phyloP scores from a whole-genome alignment of 345 rosid genomes.

The Heritiera fomes region DNA sequence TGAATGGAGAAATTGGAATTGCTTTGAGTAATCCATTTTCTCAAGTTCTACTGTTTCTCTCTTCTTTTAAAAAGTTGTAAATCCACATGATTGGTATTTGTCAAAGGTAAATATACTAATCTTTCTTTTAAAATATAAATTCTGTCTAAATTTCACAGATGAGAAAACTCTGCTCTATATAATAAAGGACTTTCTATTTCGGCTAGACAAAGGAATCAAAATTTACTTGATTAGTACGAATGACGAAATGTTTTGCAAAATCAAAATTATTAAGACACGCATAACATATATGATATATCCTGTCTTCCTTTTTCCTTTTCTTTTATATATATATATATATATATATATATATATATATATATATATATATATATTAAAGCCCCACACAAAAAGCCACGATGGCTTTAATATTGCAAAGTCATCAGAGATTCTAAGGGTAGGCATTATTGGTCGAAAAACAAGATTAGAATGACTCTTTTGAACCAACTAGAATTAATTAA shows the following conservation, averaged over 20 bases:
- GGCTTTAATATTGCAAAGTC: neutral
- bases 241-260: neutral
- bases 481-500: neutral
- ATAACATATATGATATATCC: neutral
- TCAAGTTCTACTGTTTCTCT: too few relatives aligned
- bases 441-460: neutral
- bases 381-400: neutral
- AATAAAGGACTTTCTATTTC: too few relatives aligned
- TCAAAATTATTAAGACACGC: neutral
- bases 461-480: neutral
- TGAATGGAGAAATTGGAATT: too few relatives aligned
- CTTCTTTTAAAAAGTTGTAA: too few relatives aligned
- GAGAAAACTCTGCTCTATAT: too few relatives aligned
- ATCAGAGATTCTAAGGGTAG: neutral
- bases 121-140: too few relatives aligned
- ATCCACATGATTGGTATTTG: too few relatives aligned
- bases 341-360: too few relatives aligned
- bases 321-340: neutral
- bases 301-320: neutral
- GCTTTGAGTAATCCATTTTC: too few relatives aligned
- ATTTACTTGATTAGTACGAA: conserved; percentile 6
- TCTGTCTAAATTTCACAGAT: neutral
- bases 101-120: too few relatives aligned
- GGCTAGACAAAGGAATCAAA: neutral
- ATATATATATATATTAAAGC: neutral